Conservation (phyloP, 208 protist genomes). For the Trypanosoma theileri region DNA sequence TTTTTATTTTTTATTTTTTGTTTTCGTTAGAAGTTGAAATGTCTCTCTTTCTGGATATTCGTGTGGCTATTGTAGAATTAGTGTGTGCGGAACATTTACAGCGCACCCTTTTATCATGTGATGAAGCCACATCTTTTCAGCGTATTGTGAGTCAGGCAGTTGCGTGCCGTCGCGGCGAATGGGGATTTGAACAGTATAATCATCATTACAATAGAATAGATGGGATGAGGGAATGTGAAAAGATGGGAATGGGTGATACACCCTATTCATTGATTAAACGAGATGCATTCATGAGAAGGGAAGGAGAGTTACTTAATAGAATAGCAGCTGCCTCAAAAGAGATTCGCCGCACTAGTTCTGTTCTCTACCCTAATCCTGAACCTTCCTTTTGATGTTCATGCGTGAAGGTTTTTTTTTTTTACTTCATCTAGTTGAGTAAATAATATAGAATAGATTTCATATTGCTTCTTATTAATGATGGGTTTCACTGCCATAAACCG, state of each 20-base stretch:
- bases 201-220: neutral
- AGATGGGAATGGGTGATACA: neutral
- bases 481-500: too few species aligned
- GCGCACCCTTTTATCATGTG: conserved; percentile 58
- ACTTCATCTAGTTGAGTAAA: too few species aligned
- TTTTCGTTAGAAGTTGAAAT: too few species aligned
- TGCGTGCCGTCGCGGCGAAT: conserved; percentile 40
- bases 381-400: neutral
- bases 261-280: conserved; percentile 27
- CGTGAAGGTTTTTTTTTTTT: neutral
- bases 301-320: conserved; percentile 37
- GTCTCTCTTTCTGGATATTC: neutral
- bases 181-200: conserved; percentile 44
- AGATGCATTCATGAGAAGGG: conserved; percentile 45
- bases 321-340: conserved; percentile 41
- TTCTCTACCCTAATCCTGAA: conserved; percentile 8
- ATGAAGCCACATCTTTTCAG: conserved; percentile 71
- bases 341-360: conserved; percentile 42
- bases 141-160: conserved; percentile 59
- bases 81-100: conserved; percentile 56
- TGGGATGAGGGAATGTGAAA: neutral
- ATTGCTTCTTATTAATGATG: too few species aligned
- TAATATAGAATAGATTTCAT: too few species aligned
- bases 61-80: conserved; percentile 25
- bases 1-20: too few species aligned